Evolutionary conservation across 768 basidiomycete genomes (phyloP).

Genomic region (Lactarius evosmus): DNA sequence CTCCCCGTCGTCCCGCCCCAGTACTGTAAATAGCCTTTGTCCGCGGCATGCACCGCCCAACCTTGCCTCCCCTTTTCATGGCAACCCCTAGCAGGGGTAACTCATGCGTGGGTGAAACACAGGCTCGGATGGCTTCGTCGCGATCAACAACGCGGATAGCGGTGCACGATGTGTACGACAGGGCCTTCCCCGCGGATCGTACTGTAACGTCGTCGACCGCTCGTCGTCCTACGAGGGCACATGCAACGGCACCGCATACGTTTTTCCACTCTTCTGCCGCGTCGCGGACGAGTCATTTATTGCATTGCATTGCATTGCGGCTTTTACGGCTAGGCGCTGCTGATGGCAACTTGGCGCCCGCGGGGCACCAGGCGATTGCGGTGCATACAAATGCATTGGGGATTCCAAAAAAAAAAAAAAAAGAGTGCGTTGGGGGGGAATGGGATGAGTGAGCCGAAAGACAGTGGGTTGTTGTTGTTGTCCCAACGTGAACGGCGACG

Average conservation of each 20-base stretch:
- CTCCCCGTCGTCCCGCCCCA: constrained; percentile 50
- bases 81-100: too few relatives aligned
- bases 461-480: constrained; percentile 1
- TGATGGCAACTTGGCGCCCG: constrained; percentile 28
- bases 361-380: constrained; percentile 31
- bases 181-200: constrained; percentile 51
- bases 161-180: constrained; percentile 54
- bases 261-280: background rate
- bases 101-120: background rate
- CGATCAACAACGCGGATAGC: constrained; percentile 61
- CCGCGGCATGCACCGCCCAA: constrained; percentile 40
- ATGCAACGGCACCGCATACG: constrained; percentile 52
- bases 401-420: too few relatives aligned
- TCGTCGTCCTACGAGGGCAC: constrained; percentile 34
- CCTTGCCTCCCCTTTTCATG: too few relatives aligned
- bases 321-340: too few relatives aligned
- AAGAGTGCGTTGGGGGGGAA: constrained; percentile 11
- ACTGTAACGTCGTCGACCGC: constrained; percentile 65
- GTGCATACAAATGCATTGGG: constrained; percentile 28
- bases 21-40: constrained; percentile 69
- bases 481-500: constrained; percentile 54
- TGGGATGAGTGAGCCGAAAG: background rate
- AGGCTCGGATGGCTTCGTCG: constrained; percentile 58
- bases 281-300: background rate
- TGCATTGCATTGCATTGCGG: background rate